phyloP scores from a whole-genome alignment of 805 yeast species.

The Millerago galiae region DNA sequence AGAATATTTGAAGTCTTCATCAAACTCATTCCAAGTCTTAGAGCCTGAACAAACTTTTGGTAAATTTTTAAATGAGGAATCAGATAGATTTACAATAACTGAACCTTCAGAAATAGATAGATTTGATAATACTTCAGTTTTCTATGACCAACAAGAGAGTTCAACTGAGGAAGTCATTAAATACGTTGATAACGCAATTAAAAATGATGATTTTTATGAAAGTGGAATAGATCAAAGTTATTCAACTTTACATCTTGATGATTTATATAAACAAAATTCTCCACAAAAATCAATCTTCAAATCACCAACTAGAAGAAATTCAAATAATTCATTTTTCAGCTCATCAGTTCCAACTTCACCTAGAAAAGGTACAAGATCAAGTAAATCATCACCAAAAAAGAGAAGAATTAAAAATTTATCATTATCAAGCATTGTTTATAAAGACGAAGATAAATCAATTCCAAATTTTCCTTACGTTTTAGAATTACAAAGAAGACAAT shows the following conservation, averaged over 20 bases:
- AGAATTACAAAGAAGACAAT: slow-evolving; percentile 16
- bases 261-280: slow-evolving; percentile 12
- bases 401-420: slow-evolving; percentile 20
- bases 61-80: background rate
- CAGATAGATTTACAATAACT: slow-evolving; percentile 1
- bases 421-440: slow-evolving; percentile 20
- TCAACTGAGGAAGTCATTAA: slow-evolving; percentile 22
- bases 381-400: slow-evolving; percentile 12
- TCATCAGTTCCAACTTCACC: slow-evolving; percentile 20
- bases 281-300: slow-evolving; percentile 23
- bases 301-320: slow-evolving; percentile 14
- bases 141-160: background rate
- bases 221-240: slow-evolving; percentile 17
- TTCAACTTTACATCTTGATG: slow-evolving; percentile 14
- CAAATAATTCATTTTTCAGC: slow-evolving; percentile 12
- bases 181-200: slow-evolving; percentile 13
- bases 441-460: slow-evolving; percentile 11
- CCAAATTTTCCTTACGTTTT: slow-evolving; percentile 21
- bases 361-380: slow-evolving; percentile 8
- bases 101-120: background rate
- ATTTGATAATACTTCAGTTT: background rate
- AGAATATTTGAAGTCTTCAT: background rate
- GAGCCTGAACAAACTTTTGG: slow-evolving; percentile 2
- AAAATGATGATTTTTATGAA: slow-evolving; percentile 7
- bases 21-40: background rate